Base-by-base conservation (phyloP, 1,284 basidiomycete species). In the Volvariella volvacea region DNA sequence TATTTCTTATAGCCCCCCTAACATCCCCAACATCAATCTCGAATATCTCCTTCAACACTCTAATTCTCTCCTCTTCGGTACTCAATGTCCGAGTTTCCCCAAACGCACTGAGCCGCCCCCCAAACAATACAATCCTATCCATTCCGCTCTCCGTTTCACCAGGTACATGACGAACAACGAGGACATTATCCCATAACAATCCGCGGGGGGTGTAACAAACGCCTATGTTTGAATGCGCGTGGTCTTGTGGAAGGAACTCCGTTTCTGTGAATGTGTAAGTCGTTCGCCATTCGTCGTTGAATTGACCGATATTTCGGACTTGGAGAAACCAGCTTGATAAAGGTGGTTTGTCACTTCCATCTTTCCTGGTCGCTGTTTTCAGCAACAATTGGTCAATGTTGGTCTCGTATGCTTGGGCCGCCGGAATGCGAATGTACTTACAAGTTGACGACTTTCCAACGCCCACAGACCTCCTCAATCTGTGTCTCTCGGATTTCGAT, bases 251-350 rank as follows among this genome's bases (percentile, higher is more conserved):
- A 45, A 57, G 63, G 41, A 55, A 62, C 47, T 71, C 68, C 31
- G 54, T 55, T 43, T 66, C 64, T 9, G 57, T 52, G 51, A 70
- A 68, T 14, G 61, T 55, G 47, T 60, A 67, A 16, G 64, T 46
- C 25, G 61, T 51, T 31, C 47, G 43, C 64, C 64, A 67, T 9
- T 28, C 34, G n/a, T 20, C 15, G 34, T 36, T 36, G 8, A 16
- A 20, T 8, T 41, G 48, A 39, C n/a, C 16, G 36, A 22, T n/a
- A 7, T 36, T 6, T n/a, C n/a, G 4, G 6, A 36, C 34, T 36
- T 36, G 34, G 39, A 30, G 39, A 14, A 41, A 12, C 39, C 49
- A 16, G 43, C 2, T 45, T 16, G 12, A 28, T 6, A 28, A 12
- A 28, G 25, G 25, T 28, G 25, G 25, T 6, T 28, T 12, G 12